Percentiles rank a stretch among this genome's conserved stretches.
Evolutionary conservation across 352 stramenopile species (phyloP).

Genomic region (Globisporangium paddicum): DNA sequence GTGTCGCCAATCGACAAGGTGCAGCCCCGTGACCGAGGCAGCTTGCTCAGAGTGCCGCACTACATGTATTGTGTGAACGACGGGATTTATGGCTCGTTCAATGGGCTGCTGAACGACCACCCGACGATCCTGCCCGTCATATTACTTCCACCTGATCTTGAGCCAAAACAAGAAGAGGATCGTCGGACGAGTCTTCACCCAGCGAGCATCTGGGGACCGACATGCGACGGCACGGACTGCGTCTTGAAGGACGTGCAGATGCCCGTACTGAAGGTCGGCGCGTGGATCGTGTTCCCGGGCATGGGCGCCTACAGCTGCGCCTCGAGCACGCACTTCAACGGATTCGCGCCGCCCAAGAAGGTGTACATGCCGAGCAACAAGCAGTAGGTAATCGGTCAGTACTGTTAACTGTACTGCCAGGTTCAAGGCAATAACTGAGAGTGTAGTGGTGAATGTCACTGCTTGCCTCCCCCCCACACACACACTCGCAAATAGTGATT

Average conservation of each 20-base stretch:
- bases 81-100: conserved; percentile 96
- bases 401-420: too few relatives aligned
- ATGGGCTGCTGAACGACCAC: conserved; percentile 96
- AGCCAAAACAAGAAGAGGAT: too few relatives aligned
- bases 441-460: too few relatives aligned
- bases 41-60: conserved; percentile 32
- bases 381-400: too few relatives aligned
- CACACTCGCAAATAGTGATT: too few relatives aligned
- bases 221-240: conserved; percentile 96
- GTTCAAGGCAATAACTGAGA: too few relatives aligned
- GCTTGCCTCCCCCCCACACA: too few relatives aligned
- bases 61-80: conserved; percentile 97
- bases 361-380: too few relatives aligned
- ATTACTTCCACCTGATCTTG: too few relatives aligned
- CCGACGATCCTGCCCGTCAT: conserved; percentile 81
- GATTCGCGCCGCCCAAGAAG: conserved; percentile 87
- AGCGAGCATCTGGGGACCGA: conserved; percentile 92
- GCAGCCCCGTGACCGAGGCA: conserved; percentile 9
- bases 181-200: conserved; percentile 39
- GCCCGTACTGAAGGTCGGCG: conserved; percentile 87
- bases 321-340: conserved; percentile 91
- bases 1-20: conserved; percentile 64
- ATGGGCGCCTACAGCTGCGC: conserved; percentile 95
- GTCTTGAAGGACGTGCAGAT: conserved; percentile 91
- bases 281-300: conserved; percentile 95